phyloP scores from a whole-genome alignment of 2,329 filamentous ascomycete genomes.

The Fusarium caatingaense region DNA sequence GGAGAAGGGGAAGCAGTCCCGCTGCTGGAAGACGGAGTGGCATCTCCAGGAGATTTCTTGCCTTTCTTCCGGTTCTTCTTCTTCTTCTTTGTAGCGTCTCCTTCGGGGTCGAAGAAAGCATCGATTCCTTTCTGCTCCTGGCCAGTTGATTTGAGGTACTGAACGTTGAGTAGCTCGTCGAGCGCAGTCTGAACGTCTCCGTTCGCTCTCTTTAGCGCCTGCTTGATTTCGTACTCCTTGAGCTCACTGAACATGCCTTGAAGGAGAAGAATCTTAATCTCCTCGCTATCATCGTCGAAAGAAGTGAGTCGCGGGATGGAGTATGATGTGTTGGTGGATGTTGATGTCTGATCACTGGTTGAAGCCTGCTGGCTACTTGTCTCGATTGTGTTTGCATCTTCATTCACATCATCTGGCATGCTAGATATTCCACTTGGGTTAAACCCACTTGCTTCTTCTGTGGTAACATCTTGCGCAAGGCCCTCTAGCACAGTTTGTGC shows the following conservation, averaged over 20 bases:
- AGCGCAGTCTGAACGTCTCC: constrained; percentile 77
- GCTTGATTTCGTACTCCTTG: constrained; percentile 72
- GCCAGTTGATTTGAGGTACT: constrained; percentile 77
- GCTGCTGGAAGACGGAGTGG: constrained; percentile 30
- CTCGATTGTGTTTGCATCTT: constrained; percentile 41
- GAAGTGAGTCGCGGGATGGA: constrained; percentile 48
- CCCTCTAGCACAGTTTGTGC: constrained; percentile 71
- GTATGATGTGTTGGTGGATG: constrained; percentile 35
- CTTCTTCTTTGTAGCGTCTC: constrained; percentile 56
- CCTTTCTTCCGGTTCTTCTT: constrained; percentile 51
- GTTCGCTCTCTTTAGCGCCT: constrained; percentile 74
- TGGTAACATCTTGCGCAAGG: constrained; percentile 71
- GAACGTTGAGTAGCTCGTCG: constrained; percentile 82
- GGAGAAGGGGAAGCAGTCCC: constrained; percentile 27
- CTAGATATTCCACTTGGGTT: constrained; percentile 79
- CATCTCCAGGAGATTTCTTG: constrained; percentile 33
- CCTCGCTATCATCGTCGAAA: constrained; percentile 59
- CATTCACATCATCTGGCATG: constrained; percentile 42
- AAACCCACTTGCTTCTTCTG: constrained; percentile 80
- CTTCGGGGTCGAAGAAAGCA: constrained; percentile 74
- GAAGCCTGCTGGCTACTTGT: constrained; percentile 48
- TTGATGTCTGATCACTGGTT: constrained; percentile 42
- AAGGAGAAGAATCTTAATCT: constrained; percentile 73
- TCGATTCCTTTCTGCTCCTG: constrained; percentile 80
- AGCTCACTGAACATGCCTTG: constrained; percentile 77